Conservation (phyloP, 768 basidiomycete species). For the Cubamyces sp. region DNA sequence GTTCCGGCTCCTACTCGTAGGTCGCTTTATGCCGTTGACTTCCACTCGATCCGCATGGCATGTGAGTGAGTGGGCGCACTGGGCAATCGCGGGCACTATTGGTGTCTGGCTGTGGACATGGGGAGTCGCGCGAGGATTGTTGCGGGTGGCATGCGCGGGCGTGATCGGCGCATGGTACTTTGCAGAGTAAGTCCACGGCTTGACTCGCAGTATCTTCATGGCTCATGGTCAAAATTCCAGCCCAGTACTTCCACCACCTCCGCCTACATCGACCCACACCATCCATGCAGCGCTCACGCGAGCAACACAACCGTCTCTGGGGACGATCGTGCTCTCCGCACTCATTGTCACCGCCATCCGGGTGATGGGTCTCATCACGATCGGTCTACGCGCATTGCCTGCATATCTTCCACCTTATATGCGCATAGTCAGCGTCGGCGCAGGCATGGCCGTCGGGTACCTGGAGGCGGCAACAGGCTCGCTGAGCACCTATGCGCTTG, state of each 20-base stretch:
- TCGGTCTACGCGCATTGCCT: constrained; percentile 60
- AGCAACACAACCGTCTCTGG: constrained; percentile 80
- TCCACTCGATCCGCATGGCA: constrained; percentile 55
- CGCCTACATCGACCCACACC: constrained; percentile 63
- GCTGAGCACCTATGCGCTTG: constrained; percentile 60
- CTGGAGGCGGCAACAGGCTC: constrained; percentile 52
- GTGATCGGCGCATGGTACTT: constrained; percentile 96
- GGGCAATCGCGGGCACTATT: constrained; percentile 62
- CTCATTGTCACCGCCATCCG: constrained; percentile 77
- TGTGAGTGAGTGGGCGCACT: constrained; percentile 69
- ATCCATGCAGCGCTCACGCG: constrained; percentile 81
- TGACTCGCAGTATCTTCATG: not conserved
- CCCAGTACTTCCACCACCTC: constrained; percentile 40
- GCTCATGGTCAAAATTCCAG: constrained; percentile 18
- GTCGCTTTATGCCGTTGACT: constrained; percentile 52
- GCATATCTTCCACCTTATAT: constrained; percentile 53
- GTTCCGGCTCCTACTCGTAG: constrained; percentile 76
- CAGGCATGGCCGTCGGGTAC: constrained; percentile 45
- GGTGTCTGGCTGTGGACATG: constrained; percentile 74
- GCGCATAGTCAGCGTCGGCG: constrained; percentile 43
- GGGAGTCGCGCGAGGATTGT: constrained; percentile 76
- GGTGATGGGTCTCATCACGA: constrained; percentile 51
- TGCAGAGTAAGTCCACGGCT: constrained; percentile 48
- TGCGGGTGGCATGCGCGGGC: constrained; percentile 76
- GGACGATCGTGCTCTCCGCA: constrained; percentile 76